Conservation (phyloP, 1,284 basidiomycete species). For the Vanrija pseudolonga region DNA sequence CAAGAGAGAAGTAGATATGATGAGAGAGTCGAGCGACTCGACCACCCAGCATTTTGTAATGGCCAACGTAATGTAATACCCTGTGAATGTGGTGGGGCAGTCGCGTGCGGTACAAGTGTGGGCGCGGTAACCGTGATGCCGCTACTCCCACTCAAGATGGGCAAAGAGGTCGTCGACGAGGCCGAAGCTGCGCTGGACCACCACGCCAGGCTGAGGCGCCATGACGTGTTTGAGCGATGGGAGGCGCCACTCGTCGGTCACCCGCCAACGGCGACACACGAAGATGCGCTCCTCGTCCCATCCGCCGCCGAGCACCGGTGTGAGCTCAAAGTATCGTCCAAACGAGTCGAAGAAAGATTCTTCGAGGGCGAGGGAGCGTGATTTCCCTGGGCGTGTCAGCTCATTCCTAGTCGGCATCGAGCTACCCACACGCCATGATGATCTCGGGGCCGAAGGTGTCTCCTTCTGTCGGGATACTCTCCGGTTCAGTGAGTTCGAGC, state of each 20-base stretch:
- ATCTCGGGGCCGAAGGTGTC: slow-evolving; percentile 38
- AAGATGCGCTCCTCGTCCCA: slow-evolving; percentile 38
- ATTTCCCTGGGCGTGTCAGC: slow-evolving; percentile 29
- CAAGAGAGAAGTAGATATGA: neutral
- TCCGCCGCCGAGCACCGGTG: slow-evolving; percentile 31
- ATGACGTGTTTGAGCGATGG: slow-evolving; percentile 34
- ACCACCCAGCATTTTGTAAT: slow-evolving; percentile 18
- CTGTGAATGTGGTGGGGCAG: neutral
- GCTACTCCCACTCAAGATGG: slow-evolving; percentile 34
- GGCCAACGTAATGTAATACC: slow-evolving; percentile 8
- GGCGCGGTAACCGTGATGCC: neutral
- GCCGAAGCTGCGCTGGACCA: slow-evolving; percentile 32
- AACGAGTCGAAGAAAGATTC: slow-evolving; percentile 47
- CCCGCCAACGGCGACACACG: slow-evolving; percentile 38
- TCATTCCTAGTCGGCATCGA: neutral
- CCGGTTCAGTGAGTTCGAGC: slow-evolving; percentile 36
- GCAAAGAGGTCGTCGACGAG: slow-evolving; percentile 39
- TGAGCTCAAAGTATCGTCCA: slow-evolving; percentile 34
- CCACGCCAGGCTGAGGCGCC: slow-evolving; percentile 34
- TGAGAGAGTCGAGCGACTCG: too few species aligned
- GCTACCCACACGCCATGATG: slow-evolving; percentile 41
- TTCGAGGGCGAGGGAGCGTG: slow-evolving; percentile 41
- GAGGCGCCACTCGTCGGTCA: slow-evolving; percentile 34
- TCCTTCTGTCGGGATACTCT: slow-evolving; percentile 2
- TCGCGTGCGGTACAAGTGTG: neutral